Evolutionary conservation across 805 yeast genomes (phyloP).

Genomic region (Candida ovalis): DNA sequence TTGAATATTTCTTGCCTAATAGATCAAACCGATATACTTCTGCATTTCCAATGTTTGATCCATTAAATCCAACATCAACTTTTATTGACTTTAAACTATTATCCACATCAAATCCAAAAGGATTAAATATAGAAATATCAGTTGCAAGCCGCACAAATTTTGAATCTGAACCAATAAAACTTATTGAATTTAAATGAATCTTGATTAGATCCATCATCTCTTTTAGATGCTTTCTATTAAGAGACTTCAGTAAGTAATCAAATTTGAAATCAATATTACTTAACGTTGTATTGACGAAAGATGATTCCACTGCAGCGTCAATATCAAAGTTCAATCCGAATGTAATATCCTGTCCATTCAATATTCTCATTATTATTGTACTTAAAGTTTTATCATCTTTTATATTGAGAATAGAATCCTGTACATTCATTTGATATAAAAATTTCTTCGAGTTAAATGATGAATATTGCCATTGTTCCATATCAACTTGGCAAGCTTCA

Average conservation of each 20-base stretch:
- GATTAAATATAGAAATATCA: conserved; percentile 33
- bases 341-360: conserved; percentile 4
- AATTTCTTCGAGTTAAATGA: conserved; percentile 14
- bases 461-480: conserved; percentile 17
- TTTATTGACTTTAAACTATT: conserved; percentile 23
- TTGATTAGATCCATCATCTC: conserved; percentile 1
- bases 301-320: conserved; percentile 22
- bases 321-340: conserved; percentile 7
- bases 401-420: conserved; percentile 7
- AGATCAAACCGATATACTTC: conserved; percentile 24
- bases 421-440: conserved; percentile 5
- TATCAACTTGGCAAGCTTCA: neutral
- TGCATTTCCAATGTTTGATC: conserved; percentile 33
- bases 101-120: conserved; percentile 26
- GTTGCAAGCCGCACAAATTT: conserved; percentile 26
- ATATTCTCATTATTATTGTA: neutral
- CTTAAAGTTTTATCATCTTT: conserved; percentile 1
- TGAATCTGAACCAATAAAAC: conserved; percentile 28
- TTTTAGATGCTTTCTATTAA: neutral
- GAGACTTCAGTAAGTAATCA: neutral
- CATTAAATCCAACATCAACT: conserved; percentile 28
- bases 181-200: conserved; percentile 10
- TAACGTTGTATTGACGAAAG: conserved; percentile 19
- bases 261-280: neutral
- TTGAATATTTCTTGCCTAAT: conserved; percentile 13